Percentiles rank a stretch among this genome's conserved stretches.
phyloP scores from a whole-genome alignment of 192 early-diverging fungal genomes.

The Thamnidium elegans region DNA sequence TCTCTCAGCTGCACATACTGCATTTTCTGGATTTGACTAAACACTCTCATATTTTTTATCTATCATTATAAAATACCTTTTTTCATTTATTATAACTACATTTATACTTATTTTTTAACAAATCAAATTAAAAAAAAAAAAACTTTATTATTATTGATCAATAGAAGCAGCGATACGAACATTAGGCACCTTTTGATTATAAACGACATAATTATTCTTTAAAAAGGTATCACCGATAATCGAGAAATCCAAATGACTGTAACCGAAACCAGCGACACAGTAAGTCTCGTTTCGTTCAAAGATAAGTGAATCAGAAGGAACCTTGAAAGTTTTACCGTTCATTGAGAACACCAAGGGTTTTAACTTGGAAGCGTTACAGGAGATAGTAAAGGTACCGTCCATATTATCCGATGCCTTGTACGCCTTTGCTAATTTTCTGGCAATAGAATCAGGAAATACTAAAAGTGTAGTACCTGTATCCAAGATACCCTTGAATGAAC shows the following conservation, averaged over 20 bases:
- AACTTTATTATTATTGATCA: too few species aligned
- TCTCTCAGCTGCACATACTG: conserved; percentile 48
- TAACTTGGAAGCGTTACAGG: conserved; percentile 22
- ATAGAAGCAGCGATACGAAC: conserved; percentile 55
- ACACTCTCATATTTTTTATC: background rate
- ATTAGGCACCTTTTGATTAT: conserved; percentile 53
- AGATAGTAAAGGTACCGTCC: conserved; percentile 27
- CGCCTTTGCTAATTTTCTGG: conserved; percentile 12
- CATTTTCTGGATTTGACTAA: conserved; percentile 42
- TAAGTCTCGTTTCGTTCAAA: conserved; percentile 31
- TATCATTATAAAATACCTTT: too few species aligned
- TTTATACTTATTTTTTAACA: too few species aligned
- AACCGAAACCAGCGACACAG: conserved; percentile 43
- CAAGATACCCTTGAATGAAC: conserved; percentile 43
- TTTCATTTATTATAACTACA: too few species aligned
- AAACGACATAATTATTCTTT: conserved; percentile 65
- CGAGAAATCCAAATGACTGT: conserved; percentile 31
- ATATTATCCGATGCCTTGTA: conserved; percentile 21
- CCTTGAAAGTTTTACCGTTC: conserved; percentile 33
- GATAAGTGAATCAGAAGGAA: conserved; percentile 32
- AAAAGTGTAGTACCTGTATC: conserved; percentile 68
- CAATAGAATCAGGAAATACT: conserved; percentile 39
- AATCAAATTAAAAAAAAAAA: too few species aligned
- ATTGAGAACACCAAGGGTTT: conserved; percentile 34
- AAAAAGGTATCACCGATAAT: conserved; percentile 71